Evolutionary conservation across 2,329 filamentous ascomycete genomes (phyloP).

Genomic region (Arthrocladium fulminans): DNA sequence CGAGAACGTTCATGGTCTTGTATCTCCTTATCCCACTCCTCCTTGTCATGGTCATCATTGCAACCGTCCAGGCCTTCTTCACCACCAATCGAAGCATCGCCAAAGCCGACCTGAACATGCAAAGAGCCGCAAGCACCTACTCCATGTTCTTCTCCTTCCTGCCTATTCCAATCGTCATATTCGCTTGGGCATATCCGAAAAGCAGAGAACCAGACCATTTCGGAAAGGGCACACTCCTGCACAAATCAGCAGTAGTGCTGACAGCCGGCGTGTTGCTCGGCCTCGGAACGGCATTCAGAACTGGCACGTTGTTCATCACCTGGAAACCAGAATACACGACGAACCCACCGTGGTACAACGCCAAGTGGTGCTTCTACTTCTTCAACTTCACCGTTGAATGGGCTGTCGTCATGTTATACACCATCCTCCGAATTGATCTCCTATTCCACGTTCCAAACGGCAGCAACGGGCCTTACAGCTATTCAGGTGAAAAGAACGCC

Average conservation of each 20-base stretch:
- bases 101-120: slow-evolving; percentile 51
- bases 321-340: slow-evolving; percentile 35
- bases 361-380: slow-evolving; percentile 65
- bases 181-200: slow-evolving; percentile 40
- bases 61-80: slow-evolving; percentile 58
- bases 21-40: slow-evolving; percentile 50
- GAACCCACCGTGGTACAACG: slow-evolving; percentile 60
- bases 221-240: slow-evolving; percentile 56
- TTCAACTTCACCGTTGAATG: slow-evolving; percentile 72
- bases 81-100: slow-evolving; percentile 48
- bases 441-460: slow-evolving; percentile 69
- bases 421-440: slow-evolving; percentile 59
- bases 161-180: slow-evolving; percentile 49
- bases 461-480: slow-evolving; percentile 48
- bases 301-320: slow-evolving; percentile 48
- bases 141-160: slow-evolving; percentile 59
- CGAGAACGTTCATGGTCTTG: slow-evolving; percentile 47
- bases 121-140: slow-evolving; percentile 53
- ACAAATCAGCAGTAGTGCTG: slow-evolving; percentile 58
- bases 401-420: slow-evolving; percentile 58
- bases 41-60: slow-evolving; percentile 59
- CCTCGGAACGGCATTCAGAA: slow-evolving; percentile 61
- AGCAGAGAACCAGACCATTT: slow-evolving; percentile 47
- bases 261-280: slow-evolving; percentile 52
- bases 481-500: slow-evolving; percentile 18